Evolutionary conservation across 805 yeast genomes (phyloP).

Genomic region (Saturnispora quitensis): DNA sequence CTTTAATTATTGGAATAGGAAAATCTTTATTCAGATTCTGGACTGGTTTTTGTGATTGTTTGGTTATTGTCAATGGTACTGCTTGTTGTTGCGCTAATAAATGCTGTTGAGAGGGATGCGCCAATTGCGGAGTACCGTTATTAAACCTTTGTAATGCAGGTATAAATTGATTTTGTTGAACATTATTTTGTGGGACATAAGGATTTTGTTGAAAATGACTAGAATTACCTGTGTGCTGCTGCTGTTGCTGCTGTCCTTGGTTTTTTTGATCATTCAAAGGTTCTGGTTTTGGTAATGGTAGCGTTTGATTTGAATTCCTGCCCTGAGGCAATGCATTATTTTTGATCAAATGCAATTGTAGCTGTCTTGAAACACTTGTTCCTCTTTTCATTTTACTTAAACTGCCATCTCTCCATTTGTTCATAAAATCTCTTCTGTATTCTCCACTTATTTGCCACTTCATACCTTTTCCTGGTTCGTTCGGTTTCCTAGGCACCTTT

Average conservation of each 20-base stretch:
- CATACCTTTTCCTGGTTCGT: constrained; percentile 99
- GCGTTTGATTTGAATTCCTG: constrained; percentile 8
- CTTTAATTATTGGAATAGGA: not conserved
- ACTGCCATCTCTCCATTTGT: constrained; percentile 69
- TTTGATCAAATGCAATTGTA: constrained; percentile 63
- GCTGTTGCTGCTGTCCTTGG: not conserved
- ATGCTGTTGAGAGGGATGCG: not conserved
- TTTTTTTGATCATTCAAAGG: constrained; percentile 8
- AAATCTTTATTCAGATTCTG: not conserved
- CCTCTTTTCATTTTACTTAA: constrained; percentile 70
- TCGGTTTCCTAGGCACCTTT: constrained; percentile 89
- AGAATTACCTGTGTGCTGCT: not conserved
- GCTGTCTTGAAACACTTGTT: constrained; percentile 68
- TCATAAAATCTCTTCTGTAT: constrained; percentile 75
- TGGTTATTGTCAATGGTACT: not conserved
- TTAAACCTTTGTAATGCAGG: not conserved
- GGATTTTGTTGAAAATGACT: constrained; percentile 10
- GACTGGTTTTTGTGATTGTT: not conserved
- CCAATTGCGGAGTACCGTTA: not conserved
- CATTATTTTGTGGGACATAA: not conserved
- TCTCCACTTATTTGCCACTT: constrained; percentile 93
- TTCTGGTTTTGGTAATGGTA: constrained; percentile 1
- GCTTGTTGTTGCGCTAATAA: not conserved
- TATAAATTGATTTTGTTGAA: not conserved
- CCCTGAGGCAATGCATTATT: constrained; percentile 45